Evolutionary conservation across 768 basidiomycete genomes (phyloP).

Genomic region (Termitomyces sp.): DNA sequence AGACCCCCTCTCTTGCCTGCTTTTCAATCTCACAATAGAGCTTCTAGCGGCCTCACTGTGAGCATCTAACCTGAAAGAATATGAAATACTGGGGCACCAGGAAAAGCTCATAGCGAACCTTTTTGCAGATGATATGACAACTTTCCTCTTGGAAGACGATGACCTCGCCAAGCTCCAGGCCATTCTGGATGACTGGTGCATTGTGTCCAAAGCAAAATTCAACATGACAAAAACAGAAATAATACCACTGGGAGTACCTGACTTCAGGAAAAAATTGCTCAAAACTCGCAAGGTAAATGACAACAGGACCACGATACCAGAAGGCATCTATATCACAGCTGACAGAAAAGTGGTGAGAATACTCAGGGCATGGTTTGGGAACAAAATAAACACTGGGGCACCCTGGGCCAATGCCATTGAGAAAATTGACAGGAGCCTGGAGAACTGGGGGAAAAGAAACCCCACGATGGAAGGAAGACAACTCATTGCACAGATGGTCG

Average conservation of each 20-base stretch:
- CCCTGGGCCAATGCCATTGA: neutral
- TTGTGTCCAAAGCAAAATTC: no score
- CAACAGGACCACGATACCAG: no score
- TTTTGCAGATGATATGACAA: neutral
- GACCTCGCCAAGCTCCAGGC: neutral
- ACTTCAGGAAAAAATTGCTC: no score
- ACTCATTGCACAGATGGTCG: neutral
- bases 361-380: neutral
- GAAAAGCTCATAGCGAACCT: neutral
- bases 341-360: neutral
- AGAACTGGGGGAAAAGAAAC: neutral
- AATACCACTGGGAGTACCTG: no score
- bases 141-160: neutral
- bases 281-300: no score
- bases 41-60: neutral
- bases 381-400: fast-evolving
- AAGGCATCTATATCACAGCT: neutral
- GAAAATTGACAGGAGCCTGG: neutral
- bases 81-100: fast-evolving
- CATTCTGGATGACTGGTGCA: no score
- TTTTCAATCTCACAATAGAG: neutral
- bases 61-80: neutral
- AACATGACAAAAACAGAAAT: no score
- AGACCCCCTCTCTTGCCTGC: neutral
- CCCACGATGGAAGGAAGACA: neutral